Conservation (phyloP, 208 protist genomes). For the Strigomonas galati region DNA sequence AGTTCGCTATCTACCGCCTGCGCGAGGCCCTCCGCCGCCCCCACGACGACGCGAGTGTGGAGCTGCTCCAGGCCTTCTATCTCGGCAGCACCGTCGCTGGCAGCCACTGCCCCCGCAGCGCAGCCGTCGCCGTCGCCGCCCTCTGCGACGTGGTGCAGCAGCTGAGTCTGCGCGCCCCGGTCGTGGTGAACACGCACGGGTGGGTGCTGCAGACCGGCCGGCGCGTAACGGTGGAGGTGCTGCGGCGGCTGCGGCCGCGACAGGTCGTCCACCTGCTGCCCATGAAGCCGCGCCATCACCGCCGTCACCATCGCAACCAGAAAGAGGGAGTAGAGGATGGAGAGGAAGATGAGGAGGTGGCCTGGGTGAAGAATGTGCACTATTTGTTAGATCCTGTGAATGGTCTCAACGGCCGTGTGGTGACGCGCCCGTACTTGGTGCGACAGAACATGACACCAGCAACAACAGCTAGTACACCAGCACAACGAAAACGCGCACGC, state of each 20-base stretch:
- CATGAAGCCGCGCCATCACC: not conserved
- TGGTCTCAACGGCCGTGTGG: not conserved
- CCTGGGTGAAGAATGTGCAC: slow-evolving; percentile 41
- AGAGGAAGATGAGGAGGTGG: slow-evolving; percentile 28
- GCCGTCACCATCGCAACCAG: not conserved
- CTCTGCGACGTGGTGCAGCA: slow-evolving; percentile 22
- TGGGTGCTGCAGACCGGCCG: slow-evolving; percentile 85
- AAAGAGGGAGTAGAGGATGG: slow-evolving; percentile 8
- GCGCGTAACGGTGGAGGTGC: slow-evolving; percentile 63
- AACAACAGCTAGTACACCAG: too few species aligned
- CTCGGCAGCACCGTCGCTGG: slow-evolving; percentile 34
- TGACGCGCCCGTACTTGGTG: too few species aligned
- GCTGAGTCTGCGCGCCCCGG: slow-evolving; percentile 37
- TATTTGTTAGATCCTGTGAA: slow-evolving; percentile 34
- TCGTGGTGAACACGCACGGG: slow-evolving; percentile 90
- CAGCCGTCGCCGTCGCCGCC: slow-evolving; percentile 28
- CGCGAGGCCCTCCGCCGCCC: slow-evolving; percentile 47
- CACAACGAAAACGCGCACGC: too few species aligned
- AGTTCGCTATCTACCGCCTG: slow-evolving; percentile 57
- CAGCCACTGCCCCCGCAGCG: slow-evolving; percentile 24
- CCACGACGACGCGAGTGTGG: slow-evolving; percentile 28
- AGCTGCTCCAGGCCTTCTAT: slow-evolving; percentile 35
- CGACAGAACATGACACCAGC: too few species aligned
- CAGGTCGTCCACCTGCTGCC: slow-evolving; percentile 53
- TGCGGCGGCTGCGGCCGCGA: slow-evolving; percentile 65